Base-by-base conservation (phyloP, 208 protist species). In the Crithidia expoeki region DNA sequence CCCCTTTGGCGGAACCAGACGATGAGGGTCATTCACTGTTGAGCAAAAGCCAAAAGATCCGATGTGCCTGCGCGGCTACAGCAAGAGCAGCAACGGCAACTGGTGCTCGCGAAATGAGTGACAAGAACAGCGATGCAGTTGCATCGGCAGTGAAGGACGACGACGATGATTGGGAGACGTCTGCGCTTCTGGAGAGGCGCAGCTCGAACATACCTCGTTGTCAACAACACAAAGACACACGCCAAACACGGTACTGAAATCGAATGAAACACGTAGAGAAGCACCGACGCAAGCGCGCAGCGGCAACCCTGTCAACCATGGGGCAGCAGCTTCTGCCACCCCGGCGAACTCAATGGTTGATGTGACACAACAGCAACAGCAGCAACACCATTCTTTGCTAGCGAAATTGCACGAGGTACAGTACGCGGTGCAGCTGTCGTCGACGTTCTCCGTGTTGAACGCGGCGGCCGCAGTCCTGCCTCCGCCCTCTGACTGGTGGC, bases 401-500 rank as follows among this genome's bases (percentile, higher is more conserved):
- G 32, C 32, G 32, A 21, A 27, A 4, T 25, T 30, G 25, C 32
- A 28, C 14, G 36, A 62, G 1, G 36, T 2, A 0, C 56, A 14
- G 16, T 25, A 64, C 42, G 16, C 40, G 2, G 5, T 16, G 3
- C 58, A 36, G 28, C 60, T 32, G 17, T 28, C 60, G 30, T 3
- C 46, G 14, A 55, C 30, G 46, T 30, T 7, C 46, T 42, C 46
- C 30, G 60, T 55, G 44, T 32, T 64, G 50, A 55, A 69, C 25
- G 52, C 50, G 14, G 70, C 51, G 25, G 47, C 42, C 11, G 42
- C 57, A 16, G 70, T 52, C 17, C 62, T 76, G 10, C 70, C 70
- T 27, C 70, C 70, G 9, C 70, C 70, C 21, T 76, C 40, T 49
- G 70, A 14, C 12, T 76, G 70, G 70, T 76, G 70, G 70, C 53